phyloP scores from a whole-genome alignment of 345 rosid genomes.

The Camelina neglecta region DNA sequence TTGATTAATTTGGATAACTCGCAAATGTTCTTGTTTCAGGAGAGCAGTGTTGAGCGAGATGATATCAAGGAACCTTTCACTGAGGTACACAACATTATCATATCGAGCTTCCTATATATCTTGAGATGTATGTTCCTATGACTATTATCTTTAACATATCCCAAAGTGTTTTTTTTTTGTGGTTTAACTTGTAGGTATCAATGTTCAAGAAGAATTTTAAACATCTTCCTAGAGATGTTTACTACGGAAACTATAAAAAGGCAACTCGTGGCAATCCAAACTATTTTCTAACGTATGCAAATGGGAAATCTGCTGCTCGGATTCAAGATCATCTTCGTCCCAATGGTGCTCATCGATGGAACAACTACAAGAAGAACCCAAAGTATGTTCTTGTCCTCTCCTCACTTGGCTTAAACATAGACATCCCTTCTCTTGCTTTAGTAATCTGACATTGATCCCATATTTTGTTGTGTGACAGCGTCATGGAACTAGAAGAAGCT shows the following conservation, averaged over 20 bases:
- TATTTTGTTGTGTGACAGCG: conserved; percentile 51
- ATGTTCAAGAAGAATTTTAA: conserved; percentile 90
- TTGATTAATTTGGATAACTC: conserved; percentile 44
- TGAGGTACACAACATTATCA: conserved; percentile 55
- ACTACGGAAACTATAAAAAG: conserved; percentile 76
- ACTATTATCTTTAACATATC: neutral
- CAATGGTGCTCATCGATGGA: conserved; percentile 99
- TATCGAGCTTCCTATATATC: neutral
- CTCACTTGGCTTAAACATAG: conserved; percentile 5
- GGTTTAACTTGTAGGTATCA: conserved; percentile 58
- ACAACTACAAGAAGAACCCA: conserved; percentile 77
- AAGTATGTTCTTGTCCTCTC: conserved; percentile 47
- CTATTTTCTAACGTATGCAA: conserved; percentile 88
- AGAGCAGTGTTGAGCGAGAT: conserved; percentile 85
- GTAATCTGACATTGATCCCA: conserved; percentile 5
- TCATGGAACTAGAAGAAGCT: conserved; percentile 70
- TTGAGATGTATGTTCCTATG: neutral
- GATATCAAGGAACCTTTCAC: conserved; percentile 85
- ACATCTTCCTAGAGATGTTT: conserved; percentile 80
- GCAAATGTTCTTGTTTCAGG: conserved; percentile 60
- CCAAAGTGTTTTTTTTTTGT: neutral
- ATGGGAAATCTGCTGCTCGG: conserved; percentile 95
- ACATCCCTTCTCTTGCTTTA: neutral
- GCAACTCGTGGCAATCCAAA: conserved; percentile 86
- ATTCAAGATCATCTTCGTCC: conserved; percentile 90